These are phyloP conservation scores for Fraxinus nigra DNA, from an alignment of 305 asterid species.

Conservation along the genomic window DNA sequence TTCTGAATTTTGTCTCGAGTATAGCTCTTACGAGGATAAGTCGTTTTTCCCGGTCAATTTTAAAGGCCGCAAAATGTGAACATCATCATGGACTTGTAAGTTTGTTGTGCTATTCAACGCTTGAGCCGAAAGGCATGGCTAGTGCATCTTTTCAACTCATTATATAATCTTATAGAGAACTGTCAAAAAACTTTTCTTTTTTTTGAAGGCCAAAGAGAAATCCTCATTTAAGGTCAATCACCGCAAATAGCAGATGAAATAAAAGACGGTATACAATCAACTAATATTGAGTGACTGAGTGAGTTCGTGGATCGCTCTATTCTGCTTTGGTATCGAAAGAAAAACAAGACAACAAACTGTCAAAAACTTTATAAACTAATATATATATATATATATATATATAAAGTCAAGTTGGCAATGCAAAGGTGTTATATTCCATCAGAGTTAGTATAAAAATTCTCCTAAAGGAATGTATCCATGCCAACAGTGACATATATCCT, in stretches of 20 bases:
- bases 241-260: not conserved
- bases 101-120: conserved; percentile 41
- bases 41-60: conserved; percentile 19
- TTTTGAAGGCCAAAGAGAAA: not conserved
- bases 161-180: not conserved
- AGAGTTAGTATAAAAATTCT: conserved; percentile 36
- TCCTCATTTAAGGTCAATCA: not conserved
- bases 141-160: conserved; percentile 37
- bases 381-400: too few species aligned
- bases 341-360: not conserved
- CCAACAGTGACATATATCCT: conserved; percentile 46
- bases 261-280: not conserved
- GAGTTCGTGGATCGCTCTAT: not conserved
- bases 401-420: conserved; percentile 21
- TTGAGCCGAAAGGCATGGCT: conserved; percentile 59
- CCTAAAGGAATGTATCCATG: conserved; percentile 36
- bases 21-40: conserved; percentile 23
- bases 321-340: not conserved
- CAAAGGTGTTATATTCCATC: conserved; percentile 33
- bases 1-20: not conserved
- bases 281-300: not conserved
- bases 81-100: conserved; percentile 21
- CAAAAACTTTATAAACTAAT: not conserved
- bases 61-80: conserved; percentile 16
- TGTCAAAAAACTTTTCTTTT: not conserved